Conservation (phyloP, 1,139 yeast genomes). For the Pichia inconspicua region DNA sequence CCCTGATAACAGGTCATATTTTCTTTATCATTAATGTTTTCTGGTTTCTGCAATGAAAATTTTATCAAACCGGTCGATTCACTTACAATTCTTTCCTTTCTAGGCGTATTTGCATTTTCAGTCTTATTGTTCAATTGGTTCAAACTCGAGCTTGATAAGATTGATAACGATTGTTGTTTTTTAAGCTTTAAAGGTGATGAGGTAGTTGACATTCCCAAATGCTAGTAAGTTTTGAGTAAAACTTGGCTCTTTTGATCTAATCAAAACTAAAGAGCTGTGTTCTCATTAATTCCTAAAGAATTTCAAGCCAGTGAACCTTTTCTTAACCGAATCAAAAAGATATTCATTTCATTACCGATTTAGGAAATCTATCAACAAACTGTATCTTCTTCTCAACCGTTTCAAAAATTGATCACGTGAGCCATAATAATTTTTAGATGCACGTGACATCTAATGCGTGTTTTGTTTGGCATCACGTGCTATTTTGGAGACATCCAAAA, state of each 20-base stretch:
- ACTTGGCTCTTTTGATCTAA: no score
- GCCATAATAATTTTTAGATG: not conserved
- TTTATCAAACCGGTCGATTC: conserved; percentile 29
- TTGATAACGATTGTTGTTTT: conserved; percentile 27
- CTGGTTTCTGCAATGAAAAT: conserved; percentile 21
- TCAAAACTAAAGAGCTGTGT: no score
- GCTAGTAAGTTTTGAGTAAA: not conserved
- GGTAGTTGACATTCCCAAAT: conserved; percentile 1
- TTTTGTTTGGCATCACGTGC: not conserved
- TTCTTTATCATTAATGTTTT: not conserved
- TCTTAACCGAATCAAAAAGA: no score
- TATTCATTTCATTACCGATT: not conserved
- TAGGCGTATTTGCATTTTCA: conserved; percentile 11
- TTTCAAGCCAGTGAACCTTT: no score
- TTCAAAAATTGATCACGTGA: not conserved
- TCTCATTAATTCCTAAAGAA: no score
- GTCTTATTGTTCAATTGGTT: conserved; percentile 19
- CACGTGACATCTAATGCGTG: not conserved
- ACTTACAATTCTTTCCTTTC: conserved; percentile 26
- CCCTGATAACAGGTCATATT: not conserved
- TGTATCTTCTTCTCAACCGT: no score
- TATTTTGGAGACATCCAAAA: not conserved
- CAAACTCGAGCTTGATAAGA: conserved; percentile 22
- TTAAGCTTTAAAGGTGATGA: conserved; percentile 12
- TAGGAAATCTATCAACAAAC: not conserved